Evolutionary conservation across 805 yeast species (phyloP).

Genomic region (Wickerhamiella azymoides): DNA sequence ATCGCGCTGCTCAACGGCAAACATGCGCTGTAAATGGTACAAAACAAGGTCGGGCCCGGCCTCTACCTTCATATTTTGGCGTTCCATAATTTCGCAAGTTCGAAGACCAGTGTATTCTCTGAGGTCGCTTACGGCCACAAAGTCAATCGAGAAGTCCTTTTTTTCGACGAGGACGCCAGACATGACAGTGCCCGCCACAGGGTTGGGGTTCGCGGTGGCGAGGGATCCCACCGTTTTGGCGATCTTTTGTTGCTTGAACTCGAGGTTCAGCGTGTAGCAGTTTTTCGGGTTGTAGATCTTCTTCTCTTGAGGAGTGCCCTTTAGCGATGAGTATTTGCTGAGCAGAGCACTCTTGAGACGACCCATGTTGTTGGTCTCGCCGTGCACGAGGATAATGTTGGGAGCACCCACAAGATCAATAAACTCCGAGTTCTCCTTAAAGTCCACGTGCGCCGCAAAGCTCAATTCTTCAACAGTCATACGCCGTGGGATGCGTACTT

Average conservation of each 20-base stretch:
- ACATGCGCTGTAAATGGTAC: conserved; percentile 93
- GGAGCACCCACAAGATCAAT: conserved; percentile 78
- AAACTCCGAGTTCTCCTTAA: conserved; percentile 80
- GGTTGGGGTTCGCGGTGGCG: conserved; percentile 35
- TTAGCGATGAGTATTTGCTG: conserved; percentile 68
- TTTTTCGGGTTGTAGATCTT: conserved; percentile 86
- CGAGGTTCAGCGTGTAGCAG: conserved; percentile 62
- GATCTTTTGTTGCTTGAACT: conserved; percentile 68
- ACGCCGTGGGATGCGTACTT: conserved; percentile 72
- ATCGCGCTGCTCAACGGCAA: conserved; percentile 46
- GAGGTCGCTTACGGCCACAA: conserved; percentile 73
- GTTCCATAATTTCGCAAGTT: conserved; percentile 70
- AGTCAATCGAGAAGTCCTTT: conserved; percentile 73
- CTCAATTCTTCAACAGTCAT: conserved; percentile 83
- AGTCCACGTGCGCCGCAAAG: conserved; percentile 99
- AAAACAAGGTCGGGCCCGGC: conserved; percentile 68
- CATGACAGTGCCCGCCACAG: conserved; percentile 31
- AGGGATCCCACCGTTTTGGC: conserved; percentile 62
- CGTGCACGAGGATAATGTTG: conserved; percentile 85
- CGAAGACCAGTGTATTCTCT: conserved; percentile 80
- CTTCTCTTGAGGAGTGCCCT: conserved; percentile 79
- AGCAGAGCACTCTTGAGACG: conserved; percentile 83
- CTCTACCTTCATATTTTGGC: conserved; percentile 62
- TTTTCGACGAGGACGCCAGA: conserved; percentile 75
- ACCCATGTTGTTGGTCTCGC: conserved; percentile 98